Evolutionary conservation across 257 asterid genomes (phyloP), one percentile per base, ranked within the genome.

Genomic region (Nicotiana tomentosiformis): DNA sequence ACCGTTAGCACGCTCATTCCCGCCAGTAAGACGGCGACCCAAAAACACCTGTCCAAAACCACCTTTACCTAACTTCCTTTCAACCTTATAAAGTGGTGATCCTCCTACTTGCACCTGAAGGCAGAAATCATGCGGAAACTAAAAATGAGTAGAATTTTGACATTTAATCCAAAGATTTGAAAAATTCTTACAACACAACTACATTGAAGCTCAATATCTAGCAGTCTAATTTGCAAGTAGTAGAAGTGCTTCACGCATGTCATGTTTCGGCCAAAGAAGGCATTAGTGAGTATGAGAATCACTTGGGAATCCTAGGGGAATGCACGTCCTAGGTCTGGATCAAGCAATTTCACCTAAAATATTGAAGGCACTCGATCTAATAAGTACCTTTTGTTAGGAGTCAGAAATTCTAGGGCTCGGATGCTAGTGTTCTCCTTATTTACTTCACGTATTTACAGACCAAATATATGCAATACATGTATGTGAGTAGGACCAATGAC

Each of bases 31-130:
- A 51, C 91, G 90, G 61, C 90, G 87, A 49, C 91, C 91, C 84
- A 87, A 53, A 82, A 85, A 89, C 26, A 89, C 91, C 81, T 89
- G 91, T 3, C 91, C 91, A 82, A 89, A 89, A 35, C 91, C 91
- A 78, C 91, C 91, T 79, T 89, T 87, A 72, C 91, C 91, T 51
- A 89, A 82, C 84, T 85, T 89, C 87, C 88, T 87, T 61, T 89
- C 91, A 66, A 89, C 89, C 84, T 82, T 85, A 57, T 89, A 89
- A 33, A 83, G 26, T 1, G 91, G 91, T 5, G 91, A 89, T 62
- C 86, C 87, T 46, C 91, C 91, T 16, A 89, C 88, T 87, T 87
- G 90, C 68, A 89, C 91, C 91, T 89, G 86, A 82, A 78, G 79
- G 32, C 35, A 77, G 78, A 77, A 82, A 23, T 62, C 69, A 53